Evolutionary conservation across 176 grass and related monocot genomes (phyloP).

Genomic region (Lolium multiflorum): DNA sequence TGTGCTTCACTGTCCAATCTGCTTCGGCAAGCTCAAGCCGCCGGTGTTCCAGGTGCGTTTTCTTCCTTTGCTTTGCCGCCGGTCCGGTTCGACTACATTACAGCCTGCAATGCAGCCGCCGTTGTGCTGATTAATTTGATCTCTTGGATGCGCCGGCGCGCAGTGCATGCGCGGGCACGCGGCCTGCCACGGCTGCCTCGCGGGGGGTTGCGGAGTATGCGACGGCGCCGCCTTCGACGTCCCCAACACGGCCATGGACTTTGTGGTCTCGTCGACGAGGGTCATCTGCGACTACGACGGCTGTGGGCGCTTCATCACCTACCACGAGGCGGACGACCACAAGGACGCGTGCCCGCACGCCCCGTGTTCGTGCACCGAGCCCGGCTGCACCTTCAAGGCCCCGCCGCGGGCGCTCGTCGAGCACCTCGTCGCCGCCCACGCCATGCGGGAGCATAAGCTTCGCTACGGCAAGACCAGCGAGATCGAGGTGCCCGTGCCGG

Average conservation of each 20-base stretch:
- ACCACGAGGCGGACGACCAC: background rate
- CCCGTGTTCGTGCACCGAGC: background rate
- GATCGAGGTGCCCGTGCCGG: background rate
- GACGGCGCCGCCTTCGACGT: background rate
- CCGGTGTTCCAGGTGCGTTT: background rate
- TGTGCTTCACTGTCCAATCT: background rate
- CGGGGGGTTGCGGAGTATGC: background rate
- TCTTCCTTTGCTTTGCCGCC: too few species aligned
- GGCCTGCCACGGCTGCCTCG: background rate
- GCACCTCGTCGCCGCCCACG: background rate
- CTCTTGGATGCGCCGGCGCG: too few species aligned
- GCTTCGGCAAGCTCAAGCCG: background rate
- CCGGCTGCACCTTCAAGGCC: background rate
- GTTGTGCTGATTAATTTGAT: too few species aligned
- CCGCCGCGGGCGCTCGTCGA: background rate
- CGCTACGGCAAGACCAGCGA: background rate
- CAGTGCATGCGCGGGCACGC: background rate
- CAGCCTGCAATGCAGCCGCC: too few species aligned
- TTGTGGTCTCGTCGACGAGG: background rate
- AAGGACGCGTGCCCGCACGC: background rate
- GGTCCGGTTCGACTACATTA: too few species aligned
- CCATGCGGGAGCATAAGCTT: background rate
- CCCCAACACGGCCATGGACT: conserved; percentile 5
- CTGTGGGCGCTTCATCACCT: background rate
- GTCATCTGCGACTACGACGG: background rate